Evolutionary conservation across 2,329 filamentous ascomycete species (phyloP).

Genomic region (Cercospora citrullina): DNA sequence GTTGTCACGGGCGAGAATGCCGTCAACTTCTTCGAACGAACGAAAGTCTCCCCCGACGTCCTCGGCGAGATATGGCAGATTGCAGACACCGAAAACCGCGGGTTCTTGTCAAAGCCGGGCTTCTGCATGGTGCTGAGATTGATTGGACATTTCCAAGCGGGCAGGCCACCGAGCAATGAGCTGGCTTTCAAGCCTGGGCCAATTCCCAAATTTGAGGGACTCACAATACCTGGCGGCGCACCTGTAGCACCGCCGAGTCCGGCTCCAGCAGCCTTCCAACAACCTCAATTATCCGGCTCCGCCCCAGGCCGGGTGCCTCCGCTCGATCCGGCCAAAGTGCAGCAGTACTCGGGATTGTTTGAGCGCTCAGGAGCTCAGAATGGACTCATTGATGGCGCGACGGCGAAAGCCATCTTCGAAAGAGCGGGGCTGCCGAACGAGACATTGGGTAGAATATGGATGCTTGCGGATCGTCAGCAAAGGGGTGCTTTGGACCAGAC

Average conservation of each 20-base stretch:
- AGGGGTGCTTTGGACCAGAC: conserved; percentile 81
- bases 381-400: conserved; percentile 68
- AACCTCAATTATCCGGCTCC: conserved; percentile 39
- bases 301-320: conserved; percentile 83
- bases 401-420: conserved; percentile 92
- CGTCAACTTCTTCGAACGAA: conserved; percentile 98
- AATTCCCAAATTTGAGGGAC: conserved; percentile 87
- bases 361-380: conserved; percentile 80
- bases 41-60: conserved; percentile 78
- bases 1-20: conserved; percentile 95
- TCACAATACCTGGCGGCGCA: conserved; percentile 49
- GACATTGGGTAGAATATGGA: conserved; percentile 92
- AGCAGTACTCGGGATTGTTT: conserved; percentile 86
- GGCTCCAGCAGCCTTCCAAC: conserved; percentile 29
- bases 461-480: conserved; percentile 89
- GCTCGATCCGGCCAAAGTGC: conserved; percentile 81
- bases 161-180: conserved; percentile 75
- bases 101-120: conserved; percentile 85
- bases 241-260: conserved; percentile 29
- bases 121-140: conserved; percentile 91
- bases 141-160: conserved; percentile 92
- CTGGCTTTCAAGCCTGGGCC: conserved; percentile 82
- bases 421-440: conserved; percentile 88
- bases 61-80: conserved; percentile 99
- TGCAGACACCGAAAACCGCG: conserved; percentile 93